Percentiles rank a stretch among this genome's conserved stretches.
phyloP scores from a whole-genome alignment of 345 rosid genomes.

The Citrus trifoliata region DNA sequence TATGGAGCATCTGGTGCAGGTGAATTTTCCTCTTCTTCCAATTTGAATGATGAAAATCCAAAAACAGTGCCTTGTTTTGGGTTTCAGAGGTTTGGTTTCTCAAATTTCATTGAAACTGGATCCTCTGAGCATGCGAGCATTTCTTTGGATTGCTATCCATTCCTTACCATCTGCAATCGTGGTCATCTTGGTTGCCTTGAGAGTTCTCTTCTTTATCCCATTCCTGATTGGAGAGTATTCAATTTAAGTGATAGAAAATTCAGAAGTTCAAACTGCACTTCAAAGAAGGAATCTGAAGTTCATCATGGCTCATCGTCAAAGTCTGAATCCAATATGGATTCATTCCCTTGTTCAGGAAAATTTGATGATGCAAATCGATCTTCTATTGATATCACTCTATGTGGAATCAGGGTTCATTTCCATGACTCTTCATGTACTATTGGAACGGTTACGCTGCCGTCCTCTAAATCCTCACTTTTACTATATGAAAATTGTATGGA shows the following conservation, averaged over 20 bases:
- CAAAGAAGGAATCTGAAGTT: slow-evolving; percentile 24
- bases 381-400: slow-evolving; percentile 46
- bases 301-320: slow-evolving; percentile 17
- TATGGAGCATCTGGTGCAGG: slow-evolving; percentile 26
- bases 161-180: slow-evolving; percentile 47
- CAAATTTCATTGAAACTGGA: slow-evolving; percentile 59
- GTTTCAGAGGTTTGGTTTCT: slow-evolving; percentile 64
- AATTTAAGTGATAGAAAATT: slow-evolving; percentile 34
- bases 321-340: slow-evolving; percentile 21
- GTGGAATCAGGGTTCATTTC: slow-evolving; percentile 58
- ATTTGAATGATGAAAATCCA: slow-evolving; percentile 24
- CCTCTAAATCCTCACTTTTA: slow-evolving; percentile 40
- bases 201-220: slow-evolving; percentile 42
- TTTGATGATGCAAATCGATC: slow-evolving; percentile 25
- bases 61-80: slow-evolving; percentile 36
- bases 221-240: slow-evolving; percentile 56
- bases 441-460: slow-evolving; percentile 61
- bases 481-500: slow-evolving; percentile 48
- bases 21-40: slow-evolving; percentile 20
- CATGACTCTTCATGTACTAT: slow-evolving; percentile 76
- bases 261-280: slow-evolving; percentile 31
- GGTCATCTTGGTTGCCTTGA: slow-evolving; percentile 53
- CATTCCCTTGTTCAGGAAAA: slow-evolving; percentile 24
- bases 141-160: slow-evolving; percentile 67
- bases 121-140: slow-evolving; percentile 45